Conservation (phyloP, 805 yeast genomes). For the Saccharomycopsis olivae region DNA sequence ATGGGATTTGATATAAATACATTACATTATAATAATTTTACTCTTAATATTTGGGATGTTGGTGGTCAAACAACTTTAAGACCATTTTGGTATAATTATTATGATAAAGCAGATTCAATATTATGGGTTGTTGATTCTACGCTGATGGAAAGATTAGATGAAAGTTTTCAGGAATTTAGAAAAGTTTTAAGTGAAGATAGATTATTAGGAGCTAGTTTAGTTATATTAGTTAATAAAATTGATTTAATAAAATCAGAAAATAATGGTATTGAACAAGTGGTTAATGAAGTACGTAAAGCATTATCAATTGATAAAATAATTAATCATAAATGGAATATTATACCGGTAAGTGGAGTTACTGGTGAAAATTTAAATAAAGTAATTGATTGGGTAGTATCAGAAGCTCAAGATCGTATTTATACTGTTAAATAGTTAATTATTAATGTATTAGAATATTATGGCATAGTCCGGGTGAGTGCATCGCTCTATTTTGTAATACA, state of each 20-base stretch:
- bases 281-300: slow-evolving; percentile 8
- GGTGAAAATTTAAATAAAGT: slow-evolving; percentile 31
- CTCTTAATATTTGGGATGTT: slow-evolving; percentile 70
- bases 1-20: slow-evolving; percentile 81
- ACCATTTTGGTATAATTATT: slow-evolving; percentile 90
- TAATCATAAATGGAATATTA: slow-evolving; percentile 31
- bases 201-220: slow-evolving; percentile 56
- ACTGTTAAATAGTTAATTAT: no score
- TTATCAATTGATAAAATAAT: slow-evolving; percentile 27
- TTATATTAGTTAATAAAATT: slow-evolving; percentile 63
- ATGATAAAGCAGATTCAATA: slow-evolving; percentile 67
- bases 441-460: no score
- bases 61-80: slow-evolving; percentile 84
- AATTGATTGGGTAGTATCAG: slow-evolving; percentile 33
- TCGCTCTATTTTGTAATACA: no score
- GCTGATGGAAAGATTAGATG: slow-evolving; percentile 49
- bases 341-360: slow-evolving; percentile 40
- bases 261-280: slow-evolving; percentile 5
- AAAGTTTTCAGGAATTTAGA: slow-evolving; percentile 54
- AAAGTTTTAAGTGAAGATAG: slow-evolving; percentile 56
- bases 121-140: slow-evolving; percentile 79
- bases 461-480: no score
- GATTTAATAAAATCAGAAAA: slow-evolving; percentile 37
- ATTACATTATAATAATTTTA: slow-evolving; percentile 31
- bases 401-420: slow-evolving; percentile 31